phyloP scores from a whole-genome alignment of 2,329 filamentous ascomycete species.

The Ceratocystis diversiconidia region DNA sequence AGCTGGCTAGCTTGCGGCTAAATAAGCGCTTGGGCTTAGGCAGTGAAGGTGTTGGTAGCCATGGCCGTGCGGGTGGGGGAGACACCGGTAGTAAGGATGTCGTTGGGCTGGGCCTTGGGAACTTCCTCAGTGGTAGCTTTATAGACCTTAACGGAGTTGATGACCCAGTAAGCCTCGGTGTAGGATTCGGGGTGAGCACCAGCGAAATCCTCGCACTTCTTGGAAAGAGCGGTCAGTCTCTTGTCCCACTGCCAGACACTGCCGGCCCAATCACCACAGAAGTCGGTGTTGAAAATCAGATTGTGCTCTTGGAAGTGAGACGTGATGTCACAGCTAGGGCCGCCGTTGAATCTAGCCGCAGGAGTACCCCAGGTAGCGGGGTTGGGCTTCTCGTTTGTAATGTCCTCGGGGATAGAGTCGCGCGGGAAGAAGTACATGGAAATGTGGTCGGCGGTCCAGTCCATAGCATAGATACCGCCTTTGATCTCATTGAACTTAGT shows the following conservation, averaged over 20 bases:
- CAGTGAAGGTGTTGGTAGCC: too few relatives aligned
- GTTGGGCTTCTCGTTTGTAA: constrained; percentile 44
- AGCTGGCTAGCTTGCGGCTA: too few relatives aligned
- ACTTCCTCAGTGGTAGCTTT: not conserved
- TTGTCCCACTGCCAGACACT: constrained; percentile 43
- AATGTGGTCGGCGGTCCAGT: constrained; percentile 63
- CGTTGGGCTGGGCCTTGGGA: too few relatives aligned
- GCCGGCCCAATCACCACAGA: constrained; percentile 32
- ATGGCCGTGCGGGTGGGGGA: too few relatives aligned
- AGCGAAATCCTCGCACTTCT: constrained; percentile 45
- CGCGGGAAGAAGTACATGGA: constrained; percentile 72
- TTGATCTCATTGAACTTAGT: constrained; percentile 54
- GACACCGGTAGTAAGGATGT: too few relatives aligned
- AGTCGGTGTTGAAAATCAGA: constrained; percentile 69
- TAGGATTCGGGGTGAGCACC: constrained; percentile 56
- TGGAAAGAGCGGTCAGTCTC: constrained; percentile 51
- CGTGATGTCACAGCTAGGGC: constrained; percentile 56
- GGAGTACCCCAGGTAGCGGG: constrained; percentile 55
- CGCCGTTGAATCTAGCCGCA: constrained; percentile 50
- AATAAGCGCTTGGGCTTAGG: too few relatives aligned
- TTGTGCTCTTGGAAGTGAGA: constrained; percentile 55
- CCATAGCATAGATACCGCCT: constrained; percentile 59
- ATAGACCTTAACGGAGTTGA: constrained; percentile 57
- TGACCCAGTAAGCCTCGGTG: constrained; percentile 58
- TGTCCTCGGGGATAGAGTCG: constrained; percentile 46